These are phyloP conservation scores for Chaetoscypha palmicola DNA, from an alignment of 2,329 filamentous ascomycete species.

Conservation along the genomic window DNA sequence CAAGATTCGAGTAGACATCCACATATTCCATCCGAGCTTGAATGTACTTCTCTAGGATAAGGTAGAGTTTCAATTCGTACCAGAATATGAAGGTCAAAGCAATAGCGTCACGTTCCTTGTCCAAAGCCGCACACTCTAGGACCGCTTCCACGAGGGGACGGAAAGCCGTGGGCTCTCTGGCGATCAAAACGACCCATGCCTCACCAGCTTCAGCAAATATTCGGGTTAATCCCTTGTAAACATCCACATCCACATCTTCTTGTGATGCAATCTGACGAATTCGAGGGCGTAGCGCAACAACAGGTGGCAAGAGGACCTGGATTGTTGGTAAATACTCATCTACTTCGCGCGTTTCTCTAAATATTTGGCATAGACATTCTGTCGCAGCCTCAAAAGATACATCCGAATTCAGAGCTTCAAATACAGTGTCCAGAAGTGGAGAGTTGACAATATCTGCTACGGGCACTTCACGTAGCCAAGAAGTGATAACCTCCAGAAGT, in stretches of 20 bases:
- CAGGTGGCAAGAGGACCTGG: conserved; percentile 70
- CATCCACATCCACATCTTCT: conserved; percentile 77
- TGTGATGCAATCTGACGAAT: conserved; percentile 68
- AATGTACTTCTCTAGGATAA: conserved; percentile 84
- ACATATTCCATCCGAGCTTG: conserved; percentile 69
- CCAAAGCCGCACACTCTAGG: conserved; percentile 82
- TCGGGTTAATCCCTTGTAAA: conserved; percentile 80
- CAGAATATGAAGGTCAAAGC: conserved; percentile 94
- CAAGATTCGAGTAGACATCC: conserved; percentile 79
- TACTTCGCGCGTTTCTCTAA: conserved; percentile 86
- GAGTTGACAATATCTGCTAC: conserved; percentile 77
- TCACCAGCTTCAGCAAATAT: conserved; percentile 91
- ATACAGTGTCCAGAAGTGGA: conserved; percentile 72
- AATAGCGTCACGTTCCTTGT: conserved; percentile 85
- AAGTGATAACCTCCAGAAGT: conserved; percentile 90
- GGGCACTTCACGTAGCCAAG: conserved; percentile 91
- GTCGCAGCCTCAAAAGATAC: conserved; percentile 78
- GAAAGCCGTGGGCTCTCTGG: conserved; percentile 75
- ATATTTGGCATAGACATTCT: conserved; percentile 87
- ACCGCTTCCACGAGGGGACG: conserved; percentile 80
- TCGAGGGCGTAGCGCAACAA: conserved; percentile 69
- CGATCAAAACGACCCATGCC: conserved; percentile 88
- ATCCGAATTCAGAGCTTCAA: conserved; percentile 69
- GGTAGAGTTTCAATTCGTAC: conserved; percentile 96
- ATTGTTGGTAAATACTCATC: conserved; percentile 83